These are phyloP conservation scores for Kodamaea neixiangensis DNA, from an alignment of 805 yeast species.

Conservation along the genomic window DNA sequence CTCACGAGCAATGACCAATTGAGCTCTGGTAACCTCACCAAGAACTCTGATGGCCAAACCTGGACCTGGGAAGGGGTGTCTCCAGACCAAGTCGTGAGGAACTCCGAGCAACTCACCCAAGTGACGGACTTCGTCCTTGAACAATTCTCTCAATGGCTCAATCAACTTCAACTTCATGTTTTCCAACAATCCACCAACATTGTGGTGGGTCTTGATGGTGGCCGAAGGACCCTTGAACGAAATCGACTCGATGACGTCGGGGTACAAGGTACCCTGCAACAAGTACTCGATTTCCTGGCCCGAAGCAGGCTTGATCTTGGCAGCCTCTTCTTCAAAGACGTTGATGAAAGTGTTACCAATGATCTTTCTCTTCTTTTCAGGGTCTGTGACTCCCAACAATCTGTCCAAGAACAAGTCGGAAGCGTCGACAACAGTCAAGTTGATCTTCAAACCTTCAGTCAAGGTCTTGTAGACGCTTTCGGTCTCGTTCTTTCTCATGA, in stretches of 20 bases:
- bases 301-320: constrained; percentile 81
- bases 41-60: constrained; percentile 98
- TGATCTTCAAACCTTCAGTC: constrained; percentile 91
- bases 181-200: constrained; percentile 96
- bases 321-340: constrained; percentile 95
- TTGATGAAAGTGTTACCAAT: constrained; percentile 97
- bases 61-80: constrained; percentile 99
- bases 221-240: constrained; percentile 99
- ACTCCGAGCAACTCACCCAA: constrained; percentile 93
- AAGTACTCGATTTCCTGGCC: constrained; percentile 90
- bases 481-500: constrained; percentile 94
- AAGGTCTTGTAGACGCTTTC: constrained; percentile 83
- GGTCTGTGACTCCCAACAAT: constrained; percentile 93
- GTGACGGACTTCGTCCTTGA: constrained; percentile 98
- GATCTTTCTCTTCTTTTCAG: constrained; percentile 98
- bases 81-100: constrained; percentile 97
- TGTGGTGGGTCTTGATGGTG: constrained; percentile 99
- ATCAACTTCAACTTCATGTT: constrained; percentile 98
- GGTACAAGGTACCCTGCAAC: constrained; percentile 96
- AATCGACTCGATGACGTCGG: constrained; percentile 97
- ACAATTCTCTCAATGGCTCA: constrained; percentile 97
- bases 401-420: constrained; percentile 82
- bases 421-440: constrained; percentile 93
- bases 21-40: constrained; percentile 93
- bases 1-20: constrained; percentile 94